phyloP scores from a whole-genome alignment of 257 asterid species.

The Solanum appendiculatum region DNA sequence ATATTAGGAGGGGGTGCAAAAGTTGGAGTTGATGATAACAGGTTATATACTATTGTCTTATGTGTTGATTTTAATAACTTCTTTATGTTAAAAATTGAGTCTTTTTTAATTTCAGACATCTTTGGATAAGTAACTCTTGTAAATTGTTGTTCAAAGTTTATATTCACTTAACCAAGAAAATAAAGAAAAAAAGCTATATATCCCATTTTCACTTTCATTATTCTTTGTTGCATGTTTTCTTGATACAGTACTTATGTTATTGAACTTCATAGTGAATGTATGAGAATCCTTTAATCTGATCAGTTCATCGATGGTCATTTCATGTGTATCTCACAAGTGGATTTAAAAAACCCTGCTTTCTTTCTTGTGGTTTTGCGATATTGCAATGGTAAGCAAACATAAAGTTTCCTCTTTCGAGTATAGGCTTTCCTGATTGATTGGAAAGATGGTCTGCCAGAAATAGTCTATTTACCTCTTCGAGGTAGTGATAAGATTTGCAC shows the following conservation, averaged over 20 bases:
- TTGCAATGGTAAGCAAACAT: too few relatives aligned
- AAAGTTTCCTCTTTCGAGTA: too few relatives aligned
- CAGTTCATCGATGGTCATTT: background rate
- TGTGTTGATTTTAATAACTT: background rate
- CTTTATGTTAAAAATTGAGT: background rate
- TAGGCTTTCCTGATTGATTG: too few relatives aligned
- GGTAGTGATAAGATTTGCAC: too few relatives aligned
- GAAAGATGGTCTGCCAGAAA: too few relatives aligned
- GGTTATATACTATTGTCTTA: background rate
- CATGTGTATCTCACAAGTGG: background rate
- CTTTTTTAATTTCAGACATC: background rate
- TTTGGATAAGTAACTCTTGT: background rate
- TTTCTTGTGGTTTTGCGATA: too few relatives aligned
- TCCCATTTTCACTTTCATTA: background rate
- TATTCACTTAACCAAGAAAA: background rate
- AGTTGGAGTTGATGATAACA: background rate
- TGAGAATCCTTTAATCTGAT: background rate
- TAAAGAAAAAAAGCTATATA: background rate
- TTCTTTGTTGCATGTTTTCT: background rate
- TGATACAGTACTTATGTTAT: background rate
- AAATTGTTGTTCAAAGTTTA: background rate
- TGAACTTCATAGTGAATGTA: background rate
- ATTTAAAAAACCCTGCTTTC: too few relatives aligned
- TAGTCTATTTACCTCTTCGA: too few relatives aligned
- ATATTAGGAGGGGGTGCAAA: conserved; percentile 18